Evolutionary conservation across 108 stramenopile species (phyloP), one percentile per base, ranked within the genome.

Genomic region (Discostella pseudostelligera): DNA sequence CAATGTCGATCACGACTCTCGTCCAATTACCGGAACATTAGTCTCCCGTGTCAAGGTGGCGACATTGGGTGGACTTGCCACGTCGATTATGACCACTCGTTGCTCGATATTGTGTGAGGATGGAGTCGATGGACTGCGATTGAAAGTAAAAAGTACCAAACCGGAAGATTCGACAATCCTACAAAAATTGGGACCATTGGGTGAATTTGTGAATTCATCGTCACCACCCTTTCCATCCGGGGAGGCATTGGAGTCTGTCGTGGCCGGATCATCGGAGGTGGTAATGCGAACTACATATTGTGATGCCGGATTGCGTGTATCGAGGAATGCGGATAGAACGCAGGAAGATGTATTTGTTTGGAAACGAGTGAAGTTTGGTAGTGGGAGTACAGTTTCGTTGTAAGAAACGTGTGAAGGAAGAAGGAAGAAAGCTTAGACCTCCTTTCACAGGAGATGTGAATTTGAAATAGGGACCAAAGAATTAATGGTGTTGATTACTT

Each of bases 1-100:
- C 54, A 76, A 87, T 9, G 60, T 88, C 46, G 77, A 74, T 61
- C 59, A 71, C 6, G 53, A 56, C 16, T 57, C 65, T 48, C 71
- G 69, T 25, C 67, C 67, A 28, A 46, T 63, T 25, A 76, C 69
- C 12, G 88, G 88, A 24, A 83, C 78, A 2, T 75, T 93, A 19
- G 84, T 89, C 0, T 88, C 87, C 0, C 72, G 82, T 10, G 91
- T 93, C 29, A 89, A 88, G 61, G 87, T 93, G n/a, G 87, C 88
- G 0, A 93, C 91, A 0, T 50, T 93, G 60, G 81, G 83, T 45
- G 88, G 91, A 42, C n/a, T 88, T 25, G 91, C 91, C 10, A 88
- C 91, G 8, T 89, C 88, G 28, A 88, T 89, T n/a, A 93, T 93
- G 91, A 93, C 91, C 9, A 93, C 91, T 5, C 64, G 87, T 8